Conservation (phyloP, 768 basidiomycete genomes). For the Trametes punicea region DNA sequence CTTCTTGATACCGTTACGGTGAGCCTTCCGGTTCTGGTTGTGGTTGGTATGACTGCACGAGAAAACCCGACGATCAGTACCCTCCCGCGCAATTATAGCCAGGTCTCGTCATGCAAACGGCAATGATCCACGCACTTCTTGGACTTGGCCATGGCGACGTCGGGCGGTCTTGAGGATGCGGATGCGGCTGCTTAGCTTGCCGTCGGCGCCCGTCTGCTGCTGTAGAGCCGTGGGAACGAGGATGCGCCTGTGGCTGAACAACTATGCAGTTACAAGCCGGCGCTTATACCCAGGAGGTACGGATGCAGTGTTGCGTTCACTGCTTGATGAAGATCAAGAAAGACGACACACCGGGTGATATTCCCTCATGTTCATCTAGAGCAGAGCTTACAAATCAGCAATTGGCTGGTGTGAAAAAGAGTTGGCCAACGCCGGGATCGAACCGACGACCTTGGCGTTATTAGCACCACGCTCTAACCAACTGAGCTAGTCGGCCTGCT, state of each 20-base stretch:
- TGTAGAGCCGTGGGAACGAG: slow-evolving; percentile 12
- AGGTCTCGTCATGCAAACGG: background rate
- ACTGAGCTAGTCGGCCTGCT: slow-evolving; percentile 81
- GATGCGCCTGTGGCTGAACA: slow-evolving; percentile 25
- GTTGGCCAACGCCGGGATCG: slow-evolving; percentile 14
- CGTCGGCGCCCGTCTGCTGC: background rate
- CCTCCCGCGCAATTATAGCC: background rate
- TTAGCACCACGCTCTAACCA: slow-evolving; percentile 93
- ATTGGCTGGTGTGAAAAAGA: background rate
- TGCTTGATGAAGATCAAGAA: background rate
- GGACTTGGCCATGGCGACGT: slow-evolving; percentile 85
- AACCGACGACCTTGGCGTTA: slow-evolving; percentile 30
- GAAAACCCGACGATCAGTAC: slow-evolving; percentile 10
- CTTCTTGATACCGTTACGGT: slow-evolving; percentile 95
- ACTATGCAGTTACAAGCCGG: slow-evolving; percentile 26
- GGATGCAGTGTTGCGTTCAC: no score
- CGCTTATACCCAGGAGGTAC: no score
- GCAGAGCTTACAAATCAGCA: no score
- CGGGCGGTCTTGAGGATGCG: slow-evolving; percentile 25
- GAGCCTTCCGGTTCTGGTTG: slow-evolving; percentile 96
- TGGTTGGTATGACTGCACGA: slow-evolving; percentile 78
- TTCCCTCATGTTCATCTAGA: background rate
- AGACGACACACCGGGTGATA: background rate
- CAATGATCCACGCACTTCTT: slow-evolving; percentile 72
- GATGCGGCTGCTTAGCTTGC: background rate